These are phyloP conservation scores for Collybia sordida DNA, from an alignment of 768 basidiomycete species.

Conservation along the genomic window DNA sequence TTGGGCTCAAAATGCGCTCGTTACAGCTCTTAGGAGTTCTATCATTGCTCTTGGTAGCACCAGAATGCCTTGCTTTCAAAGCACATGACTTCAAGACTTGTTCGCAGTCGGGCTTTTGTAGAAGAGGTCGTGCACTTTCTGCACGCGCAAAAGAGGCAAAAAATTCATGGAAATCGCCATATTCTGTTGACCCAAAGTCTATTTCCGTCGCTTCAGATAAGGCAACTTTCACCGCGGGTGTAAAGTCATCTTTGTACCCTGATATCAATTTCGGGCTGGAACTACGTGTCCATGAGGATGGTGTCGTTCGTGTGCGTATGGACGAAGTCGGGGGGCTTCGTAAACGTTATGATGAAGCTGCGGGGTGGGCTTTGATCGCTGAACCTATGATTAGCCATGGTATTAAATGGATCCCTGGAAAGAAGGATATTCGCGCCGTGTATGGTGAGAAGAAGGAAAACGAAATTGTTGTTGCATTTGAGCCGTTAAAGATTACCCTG, in stretches of 20 bases:
- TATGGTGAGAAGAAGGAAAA: conserved; percentile 66
- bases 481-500: conserved; percentile 76
- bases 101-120: conserved; percentile 92
- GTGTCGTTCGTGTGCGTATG: conserved; percentile 89
- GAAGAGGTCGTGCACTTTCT: conserved; percentile 79
- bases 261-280: conserved; percentile 80
- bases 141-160: conserved; percentile 61
- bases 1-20: conserved; percentile 29
- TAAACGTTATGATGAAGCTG: conserved; percentile 90
- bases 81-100: conserved; percentile 92
- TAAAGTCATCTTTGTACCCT: conserved; percentile 83
- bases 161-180: conserved; percentile 80
- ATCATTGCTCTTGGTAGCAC: conserved; percentile 29
- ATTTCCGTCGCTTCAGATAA: conserved; percentile 50
- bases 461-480: conserved; percentile 69
- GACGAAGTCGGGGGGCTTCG: conserved; percentile 80
- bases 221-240: conserved; percentile 69
- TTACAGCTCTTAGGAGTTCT: conserved; percentile 34
- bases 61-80: conserved; percentile 60
- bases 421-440: conserved; percentile 59
- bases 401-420: conserved; percentile 65
- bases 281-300: conserved; percentile 82
- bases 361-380: conserved; percentile 80
- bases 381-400: conserved; percentile 65
- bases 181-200: conserved; percentile 66